phyloP scores from a whole-genome alignment of 768 basidiomycete genomes.

The Phlebiopsis gigantea region DNA sequence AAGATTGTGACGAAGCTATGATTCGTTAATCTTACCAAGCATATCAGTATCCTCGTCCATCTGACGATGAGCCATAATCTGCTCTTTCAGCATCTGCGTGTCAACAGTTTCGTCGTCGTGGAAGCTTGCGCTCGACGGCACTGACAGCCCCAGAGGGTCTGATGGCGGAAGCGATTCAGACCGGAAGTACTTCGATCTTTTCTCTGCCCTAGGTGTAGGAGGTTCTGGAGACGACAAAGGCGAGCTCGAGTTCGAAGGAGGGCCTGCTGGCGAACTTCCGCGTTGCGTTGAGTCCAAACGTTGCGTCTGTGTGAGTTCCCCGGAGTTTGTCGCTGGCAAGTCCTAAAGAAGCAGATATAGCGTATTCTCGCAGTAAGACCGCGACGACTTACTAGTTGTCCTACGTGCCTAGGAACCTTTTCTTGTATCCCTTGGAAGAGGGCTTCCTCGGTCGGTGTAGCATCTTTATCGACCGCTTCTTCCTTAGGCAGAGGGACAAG shows the following conservation, averaged over 20 bases:
- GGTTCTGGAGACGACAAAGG: slow-evolving; percentile 17
- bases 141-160: slow-evolving; percentile 11
- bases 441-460: slow-evolving; percentile 27
- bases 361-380: background rate
- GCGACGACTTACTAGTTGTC: slow-evolving; percentile 43
- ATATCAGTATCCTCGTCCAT: slow-evolving; percentile 37
- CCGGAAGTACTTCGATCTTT: background rate
- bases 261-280: slow-evolving; percentile 20
- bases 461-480: slow-evolving; percentile 21
- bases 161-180: slow-evolving; percentile 20
- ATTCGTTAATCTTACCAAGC: slow-evolving; percentile 33
- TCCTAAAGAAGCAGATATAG: background rate
- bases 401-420: slow-evolving; percentile 46
- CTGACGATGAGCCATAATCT: slow-evolving; percentile 18
- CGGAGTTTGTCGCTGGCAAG: background rate
- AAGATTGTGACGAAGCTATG: background rate
- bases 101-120: slow-evolving; percentile 24
- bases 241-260: slow-evolving; percentile 24
- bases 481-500: slow-evolving; percentile 38
- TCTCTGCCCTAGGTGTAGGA: slow-evolving; percentile 5
- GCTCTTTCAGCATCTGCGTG: slow-evolving; percentile 35
- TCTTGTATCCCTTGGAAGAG: slow-evolving; percentile 49
- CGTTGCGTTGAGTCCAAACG: slow-evolving; percentile 47
- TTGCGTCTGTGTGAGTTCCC: slow-evolving; percentile 12
- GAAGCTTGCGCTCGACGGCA: background rate